Conservation (phyloP, 257 asterid genomes). For the Scutellaria barbata region DNA sequence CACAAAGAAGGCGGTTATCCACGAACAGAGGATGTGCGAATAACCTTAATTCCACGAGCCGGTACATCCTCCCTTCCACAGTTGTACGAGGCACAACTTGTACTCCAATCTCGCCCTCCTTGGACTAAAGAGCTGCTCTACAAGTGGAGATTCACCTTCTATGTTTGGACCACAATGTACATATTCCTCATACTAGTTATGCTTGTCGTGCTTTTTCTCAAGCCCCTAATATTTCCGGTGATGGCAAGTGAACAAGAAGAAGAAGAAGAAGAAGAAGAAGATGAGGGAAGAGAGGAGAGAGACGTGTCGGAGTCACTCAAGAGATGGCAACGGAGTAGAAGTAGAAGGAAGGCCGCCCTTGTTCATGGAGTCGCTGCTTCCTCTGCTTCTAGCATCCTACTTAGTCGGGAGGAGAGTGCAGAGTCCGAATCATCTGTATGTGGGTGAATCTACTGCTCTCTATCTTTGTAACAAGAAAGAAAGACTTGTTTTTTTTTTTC, state of each 20-base stretch:
- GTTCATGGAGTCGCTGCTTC: slow-evolving; percentile 24
- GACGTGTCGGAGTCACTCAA: slow-evolving; percentile 41
- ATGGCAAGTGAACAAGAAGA: neutral
- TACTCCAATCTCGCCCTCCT: slow-evolving; percentile 58
- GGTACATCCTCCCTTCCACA: slow-evolving; percentile 70
- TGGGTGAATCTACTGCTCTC: no score
- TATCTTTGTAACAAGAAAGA: neutral
- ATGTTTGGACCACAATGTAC: slow-evolving; percentile 67
- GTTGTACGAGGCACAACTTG: slow-evolving; percentile 59
- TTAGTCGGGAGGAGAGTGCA: slow-evolving; percentile 49
- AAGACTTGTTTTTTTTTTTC: no score
- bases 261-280: neutral
- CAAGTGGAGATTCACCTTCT: slow-evolving; percentile 74
- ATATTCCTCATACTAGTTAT: slow-evolving; percentile 48
- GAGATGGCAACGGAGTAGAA: slow-evolving; percentile 56
- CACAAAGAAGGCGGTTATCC: slow-evolving; percentile 60
- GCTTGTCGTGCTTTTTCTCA: slow-evolving; percentile 48
- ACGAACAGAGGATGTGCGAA: slow-evolving; percentile 51
- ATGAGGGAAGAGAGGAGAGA: slow-evolving; percentile 30
- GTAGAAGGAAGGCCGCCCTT: slow-evolving; percentile 59
- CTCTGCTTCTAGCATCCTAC: slow-evolving; percentile 50
- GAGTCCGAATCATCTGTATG: slow-evolving; percentile 65
- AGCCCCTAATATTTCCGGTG: slow-evolving; percentile 55
- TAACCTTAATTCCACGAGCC: slow-evolving; percentile 63
- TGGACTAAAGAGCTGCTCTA: slow-evolving; percentile 62